Evolutionary conservation across 257 asterid species (phyloP).

Genomic region (Henckelia pumila): DNA sequence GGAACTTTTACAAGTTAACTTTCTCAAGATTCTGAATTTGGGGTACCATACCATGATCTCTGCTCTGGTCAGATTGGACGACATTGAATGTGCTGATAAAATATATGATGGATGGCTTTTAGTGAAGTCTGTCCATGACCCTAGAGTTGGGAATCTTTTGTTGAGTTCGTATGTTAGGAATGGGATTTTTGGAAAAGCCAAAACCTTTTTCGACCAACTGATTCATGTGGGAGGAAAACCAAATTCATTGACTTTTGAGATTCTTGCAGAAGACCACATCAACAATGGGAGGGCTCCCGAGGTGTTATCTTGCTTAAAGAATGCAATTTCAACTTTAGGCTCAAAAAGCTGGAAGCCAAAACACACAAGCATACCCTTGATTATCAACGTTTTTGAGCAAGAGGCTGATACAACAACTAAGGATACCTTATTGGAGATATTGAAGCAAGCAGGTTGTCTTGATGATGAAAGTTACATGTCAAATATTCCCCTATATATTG

Average conservation of each 20-base stretch:
- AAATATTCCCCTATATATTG: constrained; percentile 31
- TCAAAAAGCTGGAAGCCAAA: constrained; percentile 74
- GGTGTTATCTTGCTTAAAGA: constrained; percentile 72
- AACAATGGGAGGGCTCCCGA: constrained; percentile 46
- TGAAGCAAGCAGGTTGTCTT: constrained; percentile 61
- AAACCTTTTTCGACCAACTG: constrained; percentile 58
- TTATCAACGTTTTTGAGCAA: constrained; percentile 58
- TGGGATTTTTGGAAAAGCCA: constrained; percentile 52
- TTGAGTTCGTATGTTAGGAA: constrained; percentile 58
- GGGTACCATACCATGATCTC: constrained; percentile 75
- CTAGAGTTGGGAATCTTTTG: constrained; percentile 74
- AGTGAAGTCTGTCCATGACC: constrained; percentile 52
- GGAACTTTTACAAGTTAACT: constrained; percentile 69
- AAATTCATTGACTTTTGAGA: constrained; percentile 80
- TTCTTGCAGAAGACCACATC: constrained; percentile 68
- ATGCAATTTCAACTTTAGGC: constrained; percentile 56
- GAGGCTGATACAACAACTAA: constrained; percentile 46
- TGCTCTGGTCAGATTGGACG: constrained; percentile 59
- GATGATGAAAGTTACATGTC: constrained; percentile 54
- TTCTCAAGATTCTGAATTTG: constrained; percentile 50
- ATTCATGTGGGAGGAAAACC: constrained; percentile 63
- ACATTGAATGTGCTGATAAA: constrained; percentile 69
- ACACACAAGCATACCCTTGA: constrained; percentile 39
- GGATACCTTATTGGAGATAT: constrained; percentile 46
- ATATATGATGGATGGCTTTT: constrained; percentile 78